Evolutionary conservation across 345 rosid genomes (phyloP), one percentile per base, ranked within the genome.

Genomic region (Anastatica hierochuntica): DNA sequence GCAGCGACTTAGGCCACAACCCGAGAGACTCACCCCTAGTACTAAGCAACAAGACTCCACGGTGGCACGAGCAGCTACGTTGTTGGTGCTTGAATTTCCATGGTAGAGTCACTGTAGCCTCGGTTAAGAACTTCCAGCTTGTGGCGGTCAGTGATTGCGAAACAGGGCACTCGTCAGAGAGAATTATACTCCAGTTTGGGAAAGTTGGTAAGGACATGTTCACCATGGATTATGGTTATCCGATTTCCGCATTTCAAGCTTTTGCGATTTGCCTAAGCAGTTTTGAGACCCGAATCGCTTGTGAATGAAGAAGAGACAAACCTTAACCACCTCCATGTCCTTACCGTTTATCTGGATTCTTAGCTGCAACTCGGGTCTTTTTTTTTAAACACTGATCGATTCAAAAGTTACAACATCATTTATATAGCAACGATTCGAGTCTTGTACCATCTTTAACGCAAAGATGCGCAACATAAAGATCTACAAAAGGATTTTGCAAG

Each of bases 51-150:
- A 84, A 82, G 78, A 62, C 86, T 24, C 94, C 89, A 31, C 65
- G 88, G 61, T 84, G 94, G 88, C 94, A 84, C n/a, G 88, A 79
- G 59, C 88, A 84, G 61, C 80, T 81, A 26, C 88, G 79, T 26
- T 84, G 88, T 56, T 84, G 88, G 94, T 81, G 94, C 73, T 62
- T 81, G 58, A 84, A 84, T 57, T 84, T 84, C 66, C 78, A 77
- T 34, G 94, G 94, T 14, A 72, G 86, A 33, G 94, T 84, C 23
- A 84, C 88, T 0, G 82, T 84, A 42, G 94, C 94, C 27, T 84
- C 94, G 0, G 85, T 84, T 18, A 84, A 84, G 60, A 84, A 84
- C 63, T 81, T 84, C 58, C 94, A 84, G 65, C 66, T 84, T 51
- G 83, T 77, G 33, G 77, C 89, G 9, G 74, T 82, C 38, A 59